Base-by-base conservation (phyloP, 805 yeast species). In the Ogataea salicorniae region DNA sequence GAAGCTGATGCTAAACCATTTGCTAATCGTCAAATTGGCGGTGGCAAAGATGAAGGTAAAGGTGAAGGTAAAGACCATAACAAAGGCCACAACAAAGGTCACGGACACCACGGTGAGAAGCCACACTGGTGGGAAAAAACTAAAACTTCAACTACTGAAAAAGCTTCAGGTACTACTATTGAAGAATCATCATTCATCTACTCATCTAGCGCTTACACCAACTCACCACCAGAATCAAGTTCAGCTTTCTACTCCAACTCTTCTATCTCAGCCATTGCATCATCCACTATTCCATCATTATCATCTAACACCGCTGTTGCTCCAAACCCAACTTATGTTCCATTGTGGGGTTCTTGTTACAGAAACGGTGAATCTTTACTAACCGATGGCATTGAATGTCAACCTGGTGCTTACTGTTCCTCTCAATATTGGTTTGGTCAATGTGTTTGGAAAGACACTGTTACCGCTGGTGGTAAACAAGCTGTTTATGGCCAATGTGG, bases 401-500 rank as follows among this genome's bases (percentile, higher is more conserved):
- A 44, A 18, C 44, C 43, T 4, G 51, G 51, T 38, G 51, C 51
- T 33, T 33, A 22, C 22, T 48, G 51, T 42, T 20, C 38, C 6
- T 9, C 18, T 22, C 35, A 48, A 31, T 45, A 41, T 37, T 48
- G 51, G 51, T 45, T 29, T 15, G 51, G 51, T 18, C 48, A 45
- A 33, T 48, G 51, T 45, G 45, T 29, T 17, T 45, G 46, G 41
- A 34, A 37, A 38, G 9, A 37, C 8, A 46, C 41, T 16, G 37
- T 31, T 14, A 17, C 18, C 16, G 41, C 45, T 4, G 38, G 34
- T 20, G 46, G 42, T 13, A 22, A 34, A 17, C 38, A 35, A 13
- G 4, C 46, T 2, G 22, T 45, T 17, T 48, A 48, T 16, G 43
- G 43, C 2, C 51, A 48, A 45, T 48, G 51, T 42, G 51, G 51